Base-by-base conservation (phyloP, 202 grass and related monocot species). In the Digitaria exilis region DNA sequence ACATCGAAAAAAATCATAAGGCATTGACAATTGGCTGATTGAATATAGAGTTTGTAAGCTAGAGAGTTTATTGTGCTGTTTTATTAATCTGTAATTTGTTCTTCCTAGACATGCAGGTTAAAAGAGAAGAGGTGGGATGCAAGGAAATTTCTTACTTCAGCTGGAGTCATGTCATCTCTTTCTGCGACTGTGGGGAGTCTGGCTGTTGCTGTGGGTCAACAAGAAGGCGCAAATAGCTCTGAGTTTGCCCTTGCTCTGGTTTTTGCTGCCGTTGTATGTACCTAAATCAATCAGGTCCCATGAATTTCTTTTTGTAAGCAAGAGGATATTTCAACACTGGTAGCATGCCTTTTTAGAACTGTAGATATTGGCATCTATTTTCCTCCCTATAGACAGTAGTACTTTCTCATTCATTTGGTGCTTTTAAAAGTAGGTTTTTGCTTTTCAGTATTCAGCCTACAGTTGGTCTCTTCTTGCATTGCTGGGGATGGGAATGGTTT, bases 71-170 rank as follows among this genome's bases (percentile, higher is more conserved):
- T 12, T 1, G 28, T 77, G 26, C 58, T 32, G 57, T 81, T 35
- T 34, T 75, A 84, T 69, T 92, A 80, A 92, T 60, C 26, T 78
- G 11, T 72, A 75, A 68, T 82, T 81, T 82, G 56, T 88, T 76
- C 88, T 64, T 92, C 83, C 87, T 90, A 90, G 93, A 95, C 87
- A 89, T 86, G 83, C 97, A 99, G 97, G 97, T 92, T 94, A 84
- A 99, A 99, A 83, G 93, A 99, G 93, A 99, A 96, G 88, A 91
- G 58, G 76, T 94, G 87, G 91, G 97, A 99, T 91, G 87, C 93
- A 51, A 94, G 81, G 78, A 94, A 92, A 73, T 96, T 99, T 72
- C 81, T 96, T 55, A 92, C 58, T 13, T 99, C 93, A 55, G 88
- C 93, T 72, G 96, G 96, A 71, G 77, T 99, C 80, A 89, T 94